Evolutionary conservation across 148 eudicot species (phyloP).

Genomic region (Cornus kousa): DNA sequence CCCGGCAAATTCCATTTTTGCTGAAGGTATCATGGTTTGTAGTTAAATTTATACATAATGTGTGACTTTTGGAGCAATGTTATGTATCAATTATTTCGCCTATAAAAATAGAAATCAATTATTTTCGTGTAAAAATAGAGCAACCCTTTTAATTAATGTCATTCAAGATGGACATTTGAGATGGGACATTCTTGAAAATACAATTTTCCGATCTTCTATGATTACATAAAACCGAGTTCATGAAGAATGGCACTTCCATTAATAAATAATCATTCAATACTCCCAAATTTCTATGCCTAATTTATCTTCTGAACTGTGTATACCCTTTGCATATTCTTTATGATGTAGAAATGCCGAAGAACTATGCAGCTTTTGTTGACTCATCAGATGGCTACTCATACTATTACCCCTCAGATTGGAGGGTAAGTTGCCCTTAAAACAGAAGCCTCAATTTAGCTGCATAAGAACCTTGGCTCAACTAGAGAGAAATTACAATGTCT

Average conservation of each 20-base stretch:
- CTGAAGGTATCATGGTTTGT: conserved; percentile 48
- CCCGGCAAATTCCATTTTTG: conserved; percentile 41
- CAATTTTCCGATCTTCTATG: conserved; percentile 7
- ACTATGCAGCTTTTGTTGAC: conserved; percentile 63
- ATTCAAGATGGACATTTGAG: neutral
- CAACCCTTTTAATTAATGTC: neutral
- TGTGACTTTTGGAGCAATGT: neutral
- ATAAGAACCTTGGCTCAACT: neutral
- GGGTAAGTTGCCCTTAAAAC: conserved; percentile 43
- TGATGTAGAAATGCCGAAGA: conserved; percentile 48
- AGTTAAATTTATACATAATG: neutral
- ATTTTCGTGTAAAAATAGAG: neutral
- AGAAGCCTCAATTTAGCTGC: neutral
- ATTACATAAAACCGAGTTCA: neutral
- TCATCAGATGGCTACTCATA: conserved; percentile 82
- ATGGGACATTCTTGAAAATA: neutral
- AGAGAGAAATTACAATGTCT: neutral
- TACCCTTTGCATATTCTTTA: neutral
- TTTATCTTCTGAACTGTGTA: neutral
- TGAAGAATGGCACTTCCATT: neutral
- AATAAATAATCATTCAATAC: neutral
- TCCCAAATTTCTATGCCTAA: neutral
- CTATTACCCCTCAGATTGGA: conserved; percentile 93
- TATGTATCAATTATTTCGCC: neutral
- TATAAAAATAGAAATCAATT: neutral